phyloP scores from a whole-genome alignment of 805 yeast genomes.

The Cyberlindnera sargentensis region DNA sequence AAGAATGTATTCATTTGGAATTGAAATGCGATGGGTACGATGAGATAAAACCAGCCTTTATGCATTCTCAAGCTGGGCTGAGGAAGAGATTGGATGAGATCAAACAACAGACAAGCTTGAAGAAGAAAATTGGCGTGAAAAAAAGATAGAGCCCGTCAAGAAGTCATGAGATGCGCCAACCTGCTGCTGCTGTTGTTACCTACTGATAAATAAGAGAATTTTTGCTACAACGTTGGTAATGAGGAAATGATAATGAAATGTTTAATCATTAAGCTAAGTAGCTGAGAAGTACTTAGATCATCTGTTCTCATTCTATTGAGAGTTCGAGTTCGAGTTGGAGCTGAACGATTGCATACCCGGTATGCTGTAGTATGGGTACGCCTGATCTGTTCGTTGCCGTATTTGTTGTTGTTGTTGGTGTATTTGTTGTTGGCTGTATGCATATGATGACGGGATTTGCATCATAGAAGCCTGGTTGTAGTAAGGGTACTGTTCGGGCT shows the following conservation, averaged over 20 bases:
- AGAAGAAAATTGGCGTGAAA: slow-evolving; percentile 31
- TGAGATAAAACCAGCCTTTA: slow-evolving; percentile 44
- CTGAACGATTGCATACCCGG: background rate
- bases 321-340: background rate
- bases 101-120: slow-evolving; percentile 37
- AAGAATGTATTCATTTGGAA: slow-evolving; percentile 49
- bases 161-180: background rate
- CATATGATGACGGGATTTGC: background rate
- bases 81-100: slow-evolving; percentile 43
- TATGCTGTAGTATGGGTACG: background rate
- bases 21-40: slow-evolving; percentile 53
- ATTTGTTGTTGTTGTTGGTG: background rate
- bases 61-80: slow-evolving; percentile 36
- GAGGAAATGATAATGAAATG: background rate
- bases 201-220: background rate
- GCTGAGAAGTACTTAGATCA: no score
- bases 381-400: background rate
- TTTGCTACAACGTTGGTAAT: background rate
- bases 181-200: background rate
- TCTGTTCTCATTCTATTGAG: background rate
- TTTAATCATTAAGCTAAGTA: background rate
- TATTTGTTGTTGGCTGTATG: background rate
- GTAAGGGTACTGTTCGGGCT: background rate
- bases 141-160: slow-evolving; percentile 9
- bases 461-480: background rate